Evolutionary conservation across 164 flowering plant species (phyloP).

Genomic region (Dillenia suffruticosa): DNA sequence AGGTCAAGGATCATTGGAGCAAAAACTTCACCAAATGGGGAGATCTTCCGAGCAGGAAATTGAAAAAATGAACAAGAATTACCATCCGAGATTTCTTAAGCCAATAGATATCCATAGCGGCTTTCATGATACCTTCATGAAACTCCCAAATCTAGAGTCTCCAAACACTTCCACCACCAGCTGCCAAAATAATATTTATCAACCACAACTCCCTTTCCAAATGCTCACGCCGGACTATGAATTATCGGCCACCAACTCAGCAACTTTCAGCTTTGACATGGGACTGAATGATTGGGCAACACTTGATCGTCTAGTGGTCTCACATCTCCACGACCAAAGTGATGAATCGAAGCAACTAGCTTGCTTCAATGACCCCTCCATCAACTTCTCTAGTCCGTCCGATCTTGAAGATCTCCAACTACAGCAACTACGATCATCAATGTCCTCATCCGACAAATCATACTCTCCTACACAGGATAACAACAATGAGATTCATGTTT

Average conservation of each 20-base stretch:
- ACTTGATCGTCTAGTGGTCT: slow-evolving; percentile 11
- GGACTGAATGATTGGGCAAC: slow-evolving; percentile 11
- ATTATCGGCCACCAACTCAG: background rate
- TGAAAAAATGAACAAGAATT: background rate
- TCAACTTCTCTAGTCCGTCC: background rate
- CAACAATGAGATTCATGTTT: background rate
- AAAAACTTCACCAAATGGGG: slow-evolving; percentile 10
- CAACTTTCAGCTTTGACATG: background rate
- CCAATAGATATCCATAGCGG: background rate
- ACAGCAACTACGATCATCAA: slow-evolving; percentile 2
- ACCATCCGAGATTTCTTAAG: background rate
- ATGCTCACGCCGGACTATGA: background rate
- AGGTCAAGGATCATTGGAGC: slow-evolving; percentile 11
- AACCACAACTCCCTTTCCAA: background rate
- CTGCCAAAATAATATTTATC: background rate
- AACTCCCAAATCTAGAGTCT: background rate
- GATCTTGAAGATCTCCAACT: slow-evolving; percentile 9
- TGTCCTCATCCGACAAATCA: background rate
- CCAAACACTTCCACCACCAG: background rate
- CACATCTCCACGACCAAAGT: slow-evolving; percentile 13
- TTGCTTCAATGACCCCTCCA: slow-evolving; percentile 1
- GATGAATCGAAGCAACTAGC: background rate
- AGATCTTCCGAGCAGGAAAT: background rate
- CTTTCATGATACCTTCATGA: too few relatives aligned
- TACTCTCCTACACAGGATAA: background rate